A percentile compares a stretch with the other conserved stretches of the same genome.
phyloP scores from a whole-genome alignment of 345 rosid genomes.

The Ceriops decandra region DNA sequence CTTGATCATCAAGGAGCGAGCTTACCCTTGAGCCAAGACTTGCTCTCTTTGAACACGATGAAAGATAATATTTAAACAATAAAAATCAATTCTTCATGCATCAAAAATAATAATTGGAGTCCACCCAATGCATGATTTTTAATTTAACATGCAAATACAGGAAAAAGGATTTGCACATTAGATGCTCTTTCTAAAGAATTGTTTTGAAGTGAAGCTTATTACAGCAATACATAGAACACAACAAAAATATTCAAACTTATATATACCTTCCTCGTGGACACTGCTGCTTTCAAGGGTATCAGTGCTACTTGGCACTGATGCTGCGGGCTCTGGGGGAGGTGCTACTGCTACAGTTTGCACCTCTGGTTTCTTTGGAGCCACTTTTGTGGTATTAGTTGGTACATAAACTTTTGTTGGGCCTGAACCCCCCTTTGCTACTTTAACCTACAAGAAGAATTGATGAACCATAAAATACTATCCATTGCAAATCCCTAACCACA shows the following conservation, averaged over 20 bases:
- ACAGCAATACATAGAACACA: neutral
- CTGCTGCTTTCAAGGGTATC: constrained; percentile 16
- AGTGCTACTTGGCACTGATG: constrained; percentile 15
- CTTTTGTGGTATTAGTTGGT: constrained; percentile 8
- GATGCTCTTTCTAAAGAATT: neutral
- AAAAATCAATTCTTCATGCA: neutral
- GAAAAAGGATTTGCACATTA: neutral
- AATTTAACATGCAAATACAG: neutral
- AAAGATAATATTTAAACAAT: neutral
- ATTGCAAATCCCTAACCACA: constrained; percentile 1
- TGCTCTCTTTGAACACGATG: too few species aligned
- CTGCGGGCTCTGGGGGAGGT: constrained; percentile 20
- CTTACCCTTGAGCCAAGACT: too few species aligned
- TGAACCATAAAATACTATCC: neutral
- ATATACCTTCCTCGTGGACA: constrained; percentile 22
- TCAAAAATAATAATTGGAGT: neutral
- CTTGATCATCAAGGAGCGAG: too few species aligned
- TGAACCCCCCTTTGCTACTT: constrained; percentile 15
- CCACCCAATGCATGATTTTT: neutral
- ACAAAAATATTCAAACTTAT: neutral
- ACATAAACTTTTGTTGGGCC: constrained; percentile 13
- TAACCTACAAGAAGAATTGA: constrained; percentile 17
- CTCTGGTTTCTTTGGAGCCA: constrained; percentile 20
- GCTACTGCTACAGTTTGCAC: constrained; percentile 3
- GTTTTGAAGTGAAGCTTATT: neutral